Evolutionary conservation across 352 stramenopile species (phyloP), one percentile per base, ranked within the genome.

Genomic region (Pythium phragmitis): DNA sequence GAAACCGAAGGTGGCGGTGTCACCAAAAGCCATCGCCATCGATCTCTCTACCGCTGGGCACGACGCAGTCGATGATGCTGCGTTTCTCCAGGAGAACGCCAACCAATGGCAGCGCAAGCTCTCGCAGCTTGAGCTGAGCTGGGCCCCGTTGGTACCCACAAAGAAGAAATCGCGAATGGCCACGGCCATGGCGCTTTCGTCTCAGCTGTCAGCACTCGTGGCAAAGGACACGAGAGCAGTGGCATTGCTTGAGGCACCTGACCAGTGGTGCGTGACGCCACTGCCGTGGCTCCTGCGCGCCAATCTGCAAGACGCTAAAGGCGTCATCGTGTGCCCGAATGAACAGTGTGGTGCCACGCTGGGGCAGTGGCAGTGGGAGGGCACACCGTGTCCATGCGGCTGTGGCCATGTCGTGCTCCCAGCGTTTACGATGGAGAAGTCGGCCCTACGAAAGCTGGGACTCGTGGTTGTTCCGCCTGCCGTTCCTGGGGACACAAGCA

Each of bases 391-490:
- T 47, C 16, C 37, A 8, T 88, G 77, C 60, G 78, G 78, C n/a
- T 77, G 55, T 48, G 63, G 55, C 7, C 37, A 70, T 2, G 61
- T 53, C 21, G 23, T 86, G 14, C 26, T 50, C 9, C 78, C 83
- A 12, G 73, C 67, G 12, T 89, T 89, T 52, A 60, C 75, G 14
- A 69, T 92, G 42, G 75, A 86, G 34, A 82, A 73, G 46, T 63
- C 60, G 17, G 70, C 78, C 7, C 58, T 91, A 6, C 79, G 80
- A 37, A 57, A 78, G n/a, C 55, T 89, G 6, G 81, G 81, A 14
- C 81, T 72, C 14, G 65, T 86, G 41, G 75, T 71, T 5, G 69
- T 64, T 2, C 68, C 63, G 9, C 39, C 57, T 13, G 33, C 26
- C 4, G 30, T 59, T 0, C 7, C 28, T 16, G 28, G 45, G 3